A percentile compares a stretch with the other conserved stretches of the same genome.
Evolutionary conservation across 2,329 filamentous ascomycete species (phyloP).

Genomic region (Exserohilum turcica): DNA sequence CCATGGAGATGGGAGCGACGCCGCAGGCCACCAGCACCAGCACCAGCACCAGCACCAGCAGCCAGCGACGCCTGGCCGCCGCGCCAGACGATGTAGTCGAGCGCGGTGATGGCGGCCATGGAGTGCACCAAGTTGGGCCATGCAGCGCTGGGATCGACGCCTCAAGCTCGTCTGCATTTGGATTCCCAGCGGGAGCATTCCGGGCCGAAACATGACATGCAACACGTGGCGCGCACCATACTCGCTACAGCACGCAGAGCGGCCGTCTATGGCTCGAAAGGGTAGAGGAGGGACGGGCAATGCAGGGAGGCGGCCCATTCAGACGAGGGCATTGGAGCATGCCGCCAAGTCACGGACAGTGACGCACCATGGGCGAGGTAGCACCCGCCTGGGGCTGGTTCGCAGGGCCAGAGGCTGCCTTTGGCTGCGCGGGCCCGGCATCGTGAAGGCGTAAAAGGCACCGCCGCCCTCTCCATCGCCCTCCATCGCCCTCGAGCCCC

Average conservation of each 20-base stretch:
- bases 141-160: neutral
- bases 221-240: constrained; percentile 13
- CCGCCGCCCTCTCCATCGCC: constrained; percentile 6
- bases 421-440: neutral
- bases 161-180: no score
- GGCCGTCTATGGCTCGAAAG: constrained; percentile 12
- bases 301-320: constrained; percentile 18
- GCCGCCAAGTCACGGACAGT: constrained; percentile 21
- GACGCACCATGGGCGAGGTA: constrained; percentile 15
- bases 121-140: neutral
- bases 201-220: constrained; percentile 9
- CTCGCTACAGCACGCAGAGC: constrained; percentile 5
- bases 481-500: neutral
- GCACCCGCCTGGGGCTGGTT: neutral
- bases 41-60: no score
- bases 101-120: no score
- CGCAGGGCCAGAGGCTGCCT: neutral
- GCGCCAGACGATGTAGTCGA: neutral
- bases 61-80: no score
- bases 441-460: constrained; percentile 3
- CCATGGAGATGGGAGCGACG: neutral
- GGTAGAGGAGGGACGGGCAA: constrained; percentile 15
- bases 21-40: neutral
- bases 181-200: neutral
- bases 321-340: constrained; percentile 15